Conservation (phyloP, 306 rosid species). For the Cicer cuneatum region DNA sequence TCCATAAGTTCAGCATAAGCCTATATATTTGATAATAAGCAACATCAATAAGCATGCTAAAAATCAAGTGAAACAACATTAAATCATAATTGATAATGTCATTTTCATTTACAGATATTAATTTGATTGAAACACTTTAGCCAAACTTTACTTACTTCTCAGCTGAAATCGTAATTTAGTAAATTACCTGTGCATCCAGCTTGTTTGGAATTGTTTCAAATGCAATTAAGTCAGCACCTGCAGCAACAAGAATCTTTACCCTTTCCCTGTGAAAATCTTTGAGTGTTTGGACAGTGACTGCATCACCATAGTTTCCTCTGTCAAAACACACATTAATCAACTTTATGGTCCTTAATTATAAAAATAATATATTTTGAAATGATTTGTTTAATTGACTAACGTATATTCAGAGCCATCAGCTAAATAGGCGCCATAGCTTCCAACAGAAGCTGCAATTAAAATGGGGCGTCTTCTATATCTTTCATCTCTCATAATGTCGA, state of each 20-base stretch:
- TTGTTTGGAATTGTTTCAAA: conserved; percentile 89
- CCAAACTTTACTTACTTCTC: no score
- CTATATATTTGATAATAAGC: conserved; percentile 46
- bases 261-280: conserved; percentile 85
- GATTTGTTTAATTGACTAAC: not conserved
- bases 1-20: conserved; percentile 79
- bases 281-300: conserved; percentile 59
- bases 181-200: conserved; percentile 73
- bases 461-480: conserved; percentile 54
- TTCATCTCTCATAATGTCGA: conserved; percentile 53
- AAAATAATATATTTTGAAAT: not conserved
- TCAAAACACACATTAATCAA: not conserved
- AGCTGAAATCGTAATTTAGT: not conserved
- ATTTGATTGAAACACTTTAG: no score
- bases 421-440: conserved; percentile 91
- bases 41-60: not conserved
- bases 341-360: not conserved
- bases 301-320: conserved; percentile 84
- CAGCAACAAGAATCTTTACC: conserved; percentile 71
- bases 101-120: no score
- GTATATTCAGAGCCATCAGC: conserved; percentile 76
- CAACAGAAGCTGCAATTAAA: conserved; percentile 88
- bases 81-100: no score
- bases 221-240: conserved; percentile 87
- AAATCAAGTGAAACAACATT: not conserved